A percentile compares a stretch with the other conserved stretches of the same genome.
Conservation (phyloP, 306 rosid genomes). For the Abrus pulchellus region DNA sequence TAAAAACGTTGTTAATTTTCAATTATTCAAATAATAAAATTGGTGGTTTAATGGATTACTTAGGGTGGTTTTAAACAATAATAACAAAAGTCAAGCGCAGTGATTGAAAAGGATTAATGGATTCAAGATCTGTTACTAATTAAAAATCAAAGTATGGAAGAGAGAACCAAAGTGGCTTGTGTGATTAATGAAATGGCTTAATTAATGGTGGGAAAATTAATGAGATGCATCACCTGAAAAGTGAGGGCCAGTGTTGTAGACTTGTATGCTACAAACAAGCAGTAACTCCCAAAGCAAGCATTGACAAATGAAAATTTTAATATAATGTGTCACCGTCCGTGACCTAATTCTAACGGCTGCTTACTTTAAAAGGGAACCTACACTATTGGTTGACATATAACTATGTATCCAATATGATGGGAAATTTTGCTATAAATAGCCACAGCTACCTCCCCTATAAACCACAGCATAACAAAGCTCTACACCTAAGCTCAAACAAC, state of each 20-base stretch:
- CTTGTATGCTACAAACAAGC: constrained; percentile 57
- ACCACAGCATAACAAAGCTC: constrained; percentile 50
- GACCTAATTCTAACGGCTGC: constrained; percentile 66
- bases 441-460: constrained; percentile 33
- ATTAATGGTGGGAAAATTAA: constrained; percentile 32
- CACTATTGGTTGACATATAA: constrained; percentile 46
- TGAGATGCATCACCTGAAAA: constrained; percentile 62
- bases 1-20: too few relatives aligned
- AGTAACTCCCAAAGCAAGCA: constrained; percentile 58
- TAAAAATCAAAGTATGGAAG: constrained; percentile 43
- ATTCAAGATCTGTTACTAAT: constrained; percentile 20
- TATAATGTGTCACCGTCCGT: constrained; percentile 71
- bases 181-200: constrained; percentile 33
- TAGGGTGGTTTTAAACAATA: constrained; percentile 28
- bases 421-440: constrained; percentile 75
- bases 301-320: constrained; percentile 54
- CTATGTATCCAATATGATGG: constrained; percentile 67
- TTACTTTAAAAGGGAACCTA: constrained; percentile 47
- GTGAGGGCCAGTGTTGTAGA: constrained; percentile 58
- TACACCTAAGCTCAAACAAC: constrained; percentile 27
- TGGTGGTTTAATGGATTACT: constrained; percentile 32
- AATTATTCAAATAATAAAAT: too few relatives aligned
- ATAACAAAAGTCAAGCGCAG: constrained; percentile 17
- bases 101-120: constrained; percentile 21
- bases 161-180: constrained; percentile 44